phyloP scores from a whole-genome alignment of 352 stramenopile genomes.

The Ophiocytium majus region DNA sequence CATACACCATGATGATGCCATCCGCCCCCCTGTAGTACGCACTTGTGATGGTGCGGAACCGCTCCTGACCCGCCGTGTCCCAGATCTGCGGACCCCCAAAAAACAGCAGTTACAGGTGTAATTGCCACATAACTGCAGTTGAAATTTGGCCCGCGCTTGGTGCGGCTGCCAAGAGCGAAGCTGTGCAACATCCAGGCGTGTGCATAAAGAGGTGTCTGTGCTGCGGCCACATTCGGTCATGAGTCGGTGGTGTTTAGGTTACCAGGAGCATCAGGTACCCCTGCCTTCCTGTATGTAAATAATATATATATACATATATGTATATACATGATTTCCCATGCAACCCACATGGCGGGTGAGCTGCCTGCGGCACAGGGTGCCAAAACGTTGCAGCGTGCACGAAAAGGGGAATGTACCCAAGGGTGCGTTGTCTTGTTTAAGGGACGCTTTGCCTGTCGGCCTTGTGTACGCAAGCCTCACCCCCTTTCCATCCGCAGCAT shows the following conservation, averaged over 20 bases:
- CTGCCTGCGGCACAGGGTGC: too few species aligned
- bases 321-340: too few species aligned
- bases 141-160: background rate
- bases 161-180: background rate
- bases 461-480: background rate
- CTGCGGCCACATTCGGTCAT: background rate
- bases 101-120: background rate
- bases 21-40: conserved; percentile 98
- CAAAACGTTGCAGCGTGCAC: too few species aligned
- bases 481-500: background rate
- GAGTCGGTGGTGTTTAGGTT: background rate
- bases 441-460: background rate
- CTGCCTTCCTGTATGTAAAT: too few species aligned
- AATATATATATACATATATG: too few species aligned
- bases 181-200: background rate
- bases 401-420: too few species aligned
- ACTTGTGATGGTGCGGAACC: conserved; percentile 98
- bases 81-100: conserved; percentile 57
- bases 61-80: conserved; percentile 90
- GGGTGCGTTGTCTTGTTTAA: background rate
- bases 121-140: background rate
- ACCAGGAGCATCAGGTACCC: too few species aligned
- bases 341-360: too few species aligned
- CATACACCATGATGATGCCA: conserved; percentile 93
- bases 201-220: background rate